Evolutionary conservation across 2,329 filamentous ascomycete genomes (phyloP), one percentile per base, ranked within the genome.

Genomic region (Botrytis tulipae): DNA sequence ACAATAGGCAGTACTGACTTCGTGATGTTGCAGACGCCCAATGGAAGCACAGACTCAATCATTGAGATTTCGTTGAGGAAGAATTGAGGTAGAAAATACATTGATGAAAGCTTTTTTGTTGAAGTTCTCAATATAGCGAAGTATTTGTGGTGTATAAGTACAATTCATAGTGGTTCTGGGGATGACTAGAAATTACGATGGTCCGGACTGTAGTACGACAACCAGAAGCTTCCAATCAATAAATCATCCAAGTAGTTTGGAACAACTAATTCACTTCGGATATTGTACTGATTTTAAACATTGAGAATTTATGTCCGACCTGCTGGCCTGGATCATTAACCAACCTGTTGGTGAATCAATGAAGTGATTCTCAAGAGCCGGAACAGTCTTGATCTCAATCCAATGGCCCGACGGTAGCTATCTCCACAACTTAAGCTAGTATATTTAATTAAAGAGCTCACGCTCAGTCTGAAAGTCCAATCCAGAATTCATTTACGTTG

Each of bases 41-140:
- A 60, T 16, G 70, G 70, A 20, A 71, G 59, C n/a, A 63, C 35
- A 10, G 70, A 71, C 46, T 71, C 70, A 37, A 71, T 71, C 22
- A 65, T 71, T 37, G 70, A 71, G 44, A 71, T 71, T 37, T 61
- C 40, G n/a, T 68, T 61, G 48, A 35, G 46, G 65, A 5, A 54
- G 12, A 54, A 54, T 54, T 54, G n/a, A 54, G 25, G 51, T 25
- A 54, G 12, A 16, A n/a, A 54, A 54, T 29, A 3, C 12, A 54
- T n/a, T 16, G 25, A 16, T 54, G 51, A 54, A 6, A 29, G 14
- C 48, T 54, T 54, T 54, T 16, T n/a, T 29, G 25, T 54, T 8
- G 6, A 16, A 14, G 51, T 14, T 54, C n/a, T 29, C 12, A 25
- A 54, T 3, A 1, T 7, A 18, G 14, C n/a, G 51, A 16, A 29